Base-by-base conservation (phyloP, 169 alveolate species). In the Ichthyophthirius multifiliis region DNA sequence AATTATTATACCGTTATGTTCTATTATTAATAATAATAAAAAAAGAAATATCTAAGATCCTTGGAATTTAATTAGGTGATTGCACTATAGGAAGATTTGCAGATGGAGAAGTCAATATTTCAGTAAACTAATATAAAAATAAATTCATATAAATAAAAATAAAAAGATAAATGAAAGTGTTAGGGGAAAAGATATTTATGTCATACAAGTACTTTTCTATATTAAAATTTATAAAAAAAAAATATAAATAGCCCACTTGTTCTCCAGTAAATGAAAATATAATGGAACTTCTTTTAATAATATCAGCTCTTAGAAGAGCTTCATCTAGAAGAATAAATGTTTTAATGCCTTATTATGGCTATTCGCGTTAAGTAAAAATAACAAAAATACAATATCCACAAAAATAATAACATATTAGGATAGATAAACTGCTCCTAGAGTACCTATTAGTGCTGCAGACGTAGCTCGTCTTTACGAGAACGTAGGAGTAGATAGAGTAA, bases 271-370 rank as follows among this genome's bases (percentile, higher is more conserved):
- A 97, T 88, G 99, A 97, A 43, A 94, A 95, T 82, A 84, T 98
- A 9, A 88, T 98, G 96, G 99, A 98, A 90, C 92, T 98, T 31
- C 85, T 98, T 27, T 84, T 98, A 27, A 94, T 97, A 97, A 95
- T 98, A n/a, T 93, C 99, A 10, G 97, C 99, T 0, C 90, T 97
- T 77, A 94, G 98, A 71, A 92, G 99, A 83, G 96, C 99, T 18
- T 95, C 98, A n/a, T 99, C 99, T 0, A 96, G 94, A 76, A 93
- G 92, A 67, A 97, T 98, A 20, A 97, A 98, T 0, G 99, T 98
- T 3, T 97, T 98, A 15, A 94, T 97, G 3, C 99, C 99, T n/a
- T 98, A 98, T 75, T 97, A 97, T 89, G 99, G 99, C 2, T 98
- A 98, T 83, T 97, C 99, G 30, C 86, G 99, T 65, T 43, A 81